These are phyloP conservation scores for Heritiera littoralis DNA, from an alignment of 345 rosid species.

Conservation along the genomic window DNA sequence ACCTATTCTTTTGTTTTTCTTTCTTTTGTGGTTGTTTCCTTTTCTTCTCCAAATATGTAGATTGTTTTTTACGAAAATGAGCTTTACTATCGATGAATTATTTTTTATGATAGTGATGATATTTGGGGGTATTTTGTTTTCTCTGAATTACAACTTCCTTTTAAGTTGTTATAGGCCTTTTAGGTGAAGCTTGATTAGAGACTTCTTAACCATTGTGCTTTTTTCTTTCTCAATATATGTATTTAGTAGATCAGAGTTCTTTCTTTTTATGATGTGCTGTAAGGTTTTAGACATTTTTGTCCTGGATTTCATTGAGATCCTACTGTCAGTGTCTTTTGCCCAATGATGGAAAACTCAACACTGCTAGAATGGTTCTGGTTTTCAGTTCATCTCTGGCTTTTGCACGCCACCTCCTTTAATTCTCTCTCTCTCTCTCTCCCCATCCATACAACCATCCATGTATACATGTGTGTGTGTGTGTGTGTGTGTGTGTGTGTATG, in stretches of 20 bases:
- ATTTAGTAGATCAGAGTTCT: neutral
- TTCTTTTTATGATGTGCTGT: neutral
- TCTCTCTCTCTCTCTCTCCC: slow-evolving; percentile 16
- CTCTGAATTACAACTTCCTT: too few species aligned
- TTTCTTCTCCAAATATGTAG: neutral
- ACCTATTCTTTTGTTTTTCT: neutral
- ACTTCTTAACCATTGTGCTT: neutral
- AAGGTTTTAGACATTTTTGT: neutral
- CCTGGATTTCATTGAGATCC: neutral
- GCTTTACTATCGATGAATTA: neutral
- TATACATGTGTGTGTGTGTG: slow-evolving; percentile 2
- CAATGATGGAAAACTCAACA: slow-evolving; percentile 26
- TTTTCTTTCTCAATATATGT: neutral
- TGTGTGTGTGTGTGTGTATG: neutral
- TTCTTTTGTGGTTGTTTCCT: neutral
- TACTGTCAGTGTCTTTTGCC: slow-evolving; percentile 5
- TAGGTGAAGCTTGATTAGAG: neutral
- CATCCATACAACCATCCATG: neutral
- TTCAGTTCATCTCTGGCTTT: slow-evolving; percentile 21
- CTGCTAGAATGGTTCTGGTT: slow-evolving; percentile 15
- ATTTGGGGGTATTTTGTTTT: neutral
- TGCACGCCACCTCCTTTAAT: neutral
- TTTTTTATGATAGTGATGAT: neutral
- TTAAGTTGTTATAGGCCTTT: neutral
- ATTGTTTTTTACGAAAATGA: neutral